Base-by-base conservation (phyloP, 768 basidiomycete species). In the Suillus ampliporus region DNA sequence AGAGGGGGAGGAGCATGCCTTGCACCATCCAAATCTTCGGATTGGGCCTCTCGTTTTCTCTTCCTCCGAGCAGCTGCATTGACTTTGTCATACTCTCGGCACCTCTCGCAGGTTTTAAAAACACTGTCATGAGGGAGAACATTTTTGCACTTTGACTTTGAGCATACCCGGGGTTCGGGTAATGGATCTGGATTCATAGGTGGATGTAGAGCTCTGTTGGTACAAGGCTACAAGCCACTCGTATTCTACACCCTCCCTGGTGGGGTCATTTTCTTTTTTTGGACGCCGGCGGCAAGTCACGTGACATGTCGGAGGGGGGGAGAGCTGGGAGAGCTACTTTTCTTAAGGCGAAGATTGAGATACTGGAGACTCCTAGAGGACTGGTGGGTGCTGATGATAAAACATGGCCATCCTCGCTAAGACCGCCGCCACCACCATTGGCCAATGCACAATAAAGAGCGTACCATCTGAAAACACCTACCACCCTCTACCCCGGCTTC, bases 341-440 rank as follows among this genome's bases (percentile, higher is more conserved):
- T 56, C 23, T 56, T 5, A 17, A 26, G 23, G 23, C 53, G 15
- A 56, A 56, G 35, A 19, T 26, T 23, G 53, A 56, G 23, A 11
- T 38, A 7, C 17, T 26, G 21, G 53, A 56, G 9, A 38, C 23
- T 26, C 17, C 23, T 19, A 40, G 38, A 40, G 21, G 37, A 40
- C 37, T 56, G 17, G 37, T 56, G 5, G 37, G 53, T 38, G 23
- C 53, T 23, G 38, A 19, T 19, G 53, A 40, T 17, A 56, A 23
- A 37, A 11, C 37, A 38, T 38, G 37, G 15, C 53, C 53, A 38
- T 26, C 23, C 23, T 15, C 37, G 23, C 53, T 37, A 15, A 37
- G 38, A 11, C 53, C 53, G 9, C 53, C 53, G 11, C 53, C 37
- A 19, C 53, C 53, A 38, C 53, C 53, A 40, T 56, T 56, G 53